Conservation (phyloP, 2,329 filamentous ascomycete species). For the Ceratocystis destructans region DNA sequence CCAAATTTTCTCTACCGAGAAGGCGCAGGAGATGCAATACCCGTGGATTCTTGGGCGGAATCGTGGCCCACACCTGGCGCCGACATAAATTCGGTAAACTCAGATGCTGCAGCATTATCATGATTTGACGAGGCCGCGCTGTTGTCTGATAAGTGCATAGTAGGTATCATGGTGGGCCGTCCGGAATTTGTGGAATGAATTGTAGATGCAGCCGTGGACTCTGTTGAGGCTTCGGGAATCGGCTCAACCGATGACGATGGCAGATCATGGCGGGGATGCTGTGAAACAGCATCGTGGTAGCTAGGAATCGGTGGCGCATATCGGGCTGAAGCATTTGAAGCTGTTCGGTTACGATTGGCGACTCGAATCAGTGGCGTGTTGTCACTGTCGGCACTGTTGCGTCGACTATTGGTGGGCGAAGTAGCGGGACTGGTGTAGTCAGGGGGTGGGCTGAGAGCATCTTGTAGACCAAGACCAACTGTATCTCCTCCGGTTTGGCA, state of each 20-base stretch:
- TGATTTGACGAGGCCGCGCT: neutral
- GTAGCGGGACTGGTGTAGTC: constrained; percentile 55
- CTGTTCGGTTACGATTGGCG: constrained; percentile 37
- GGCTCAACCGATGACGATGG: constrained; percentile 8
- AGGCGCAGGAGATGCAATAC: neutral
- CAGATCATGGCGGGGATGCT: constrained; percentile 27
- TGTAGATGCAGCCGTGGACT: neutral
- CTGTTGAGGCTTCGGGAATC: constrained; percentile 11
- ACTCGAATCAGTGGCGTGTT: constrained; percentile 39
- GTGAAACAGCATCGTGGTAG: constrained; percentile 60
- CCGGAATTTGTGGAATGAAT: neutral
- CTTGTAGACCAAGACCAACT: constrained; percentile 37
- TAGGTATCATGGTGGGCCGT: neutral
- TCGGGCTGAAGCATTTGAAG: constrained; percentile 33
- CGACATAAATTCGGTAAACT: constrained; percentile 16
- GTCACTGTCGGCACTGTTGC: constrained; percentile 46
- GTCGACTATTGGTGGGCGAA: constrained; percentile 42
- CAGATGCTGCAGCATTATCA: neutral
- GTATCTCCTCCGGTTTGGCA: constrained; percentile 21
- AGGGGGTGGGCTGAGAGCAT: constrained; percentile 50
- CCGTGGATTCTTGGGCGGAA: neutral
- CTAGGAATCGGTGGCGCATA: constrained; percentile 58
- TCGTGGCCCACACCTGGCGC: neutral
- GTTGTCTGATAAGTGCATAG: neutral
- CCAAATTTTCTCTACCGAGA: neutral